Conservation (phyloP, 2,329 filamentous ascomycete genomes). For the Exophiala mesophila region DNA sequence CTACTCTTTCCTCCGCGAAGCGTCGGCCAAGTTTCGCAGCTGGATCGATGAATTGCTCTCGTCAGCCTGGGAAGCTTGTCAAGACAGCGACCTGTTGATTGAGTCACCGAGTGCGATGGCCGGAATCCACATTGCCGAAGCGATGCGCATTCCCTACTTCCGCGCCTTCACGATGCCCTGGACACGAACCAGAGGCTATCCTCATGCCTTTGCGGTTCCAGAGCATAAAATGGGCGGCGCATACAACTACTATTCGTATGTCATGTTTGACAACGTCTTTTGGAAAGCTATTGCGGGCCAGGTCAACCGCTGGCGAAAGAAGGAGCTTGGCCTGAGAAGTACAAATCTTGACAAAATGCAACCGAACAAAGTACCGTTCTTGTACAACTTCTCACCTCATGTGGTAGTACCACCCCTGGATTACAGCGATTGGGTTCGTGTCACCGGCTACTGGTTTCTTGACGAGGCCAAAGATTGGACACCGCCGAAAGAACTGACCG, state of each 20-base stretch:
- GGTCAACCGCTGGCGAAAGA: constrained; percentile 88
- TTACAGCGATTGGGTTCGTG: constrained; percentile 95
- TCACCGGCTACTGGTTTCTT: constrained; percentile 97
- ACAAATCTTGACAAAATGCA: constrained; percentile 89
- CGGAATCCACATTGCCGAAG: constrained; percentile 95
- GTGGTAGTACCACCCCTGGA: constrained; percentile 93
- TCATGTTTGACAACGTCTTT: constrained; percentile 94
- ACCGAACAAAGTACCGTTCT: constrained; percentile 92
- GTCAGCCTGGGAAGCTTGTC: constrained; percentile 77
- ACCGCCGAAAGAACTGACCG: constrained; percentile 68
- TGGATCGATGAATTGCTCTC: constrained; percentile 87
- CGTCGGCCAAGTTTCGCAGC: constrained; percentile 79
- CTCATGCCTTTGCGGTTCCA: constrained; percentile 90
- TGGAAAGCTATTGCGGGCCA: constrained; percentile 91
- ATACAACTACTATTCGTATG: constrained; percentile 92
- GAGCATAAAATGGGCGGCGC: constrained; percentile 90
- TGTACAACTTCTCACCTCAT: constrained; percentile 93
- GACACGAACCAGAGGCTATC: constrained; percentile 92
- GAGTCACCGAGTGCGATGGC: constrained; percentile 97
- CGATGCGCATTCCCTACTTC: constrained; percentile 89
- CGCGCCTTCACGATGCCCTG: constrained; percentile 98
- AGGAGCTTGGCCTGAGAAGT: constrained; percentile 68
- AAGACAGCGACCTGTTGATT: constrained; percentile 83
- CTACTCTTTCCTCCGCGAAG: constrained; percentile 80
- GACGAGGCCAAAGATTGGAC: constrained; percentile 65